phyloP scores from a whole-genome alignment of 2,329 filamentous ascomycete genomes.

The Fusarium secorum region DNA sequence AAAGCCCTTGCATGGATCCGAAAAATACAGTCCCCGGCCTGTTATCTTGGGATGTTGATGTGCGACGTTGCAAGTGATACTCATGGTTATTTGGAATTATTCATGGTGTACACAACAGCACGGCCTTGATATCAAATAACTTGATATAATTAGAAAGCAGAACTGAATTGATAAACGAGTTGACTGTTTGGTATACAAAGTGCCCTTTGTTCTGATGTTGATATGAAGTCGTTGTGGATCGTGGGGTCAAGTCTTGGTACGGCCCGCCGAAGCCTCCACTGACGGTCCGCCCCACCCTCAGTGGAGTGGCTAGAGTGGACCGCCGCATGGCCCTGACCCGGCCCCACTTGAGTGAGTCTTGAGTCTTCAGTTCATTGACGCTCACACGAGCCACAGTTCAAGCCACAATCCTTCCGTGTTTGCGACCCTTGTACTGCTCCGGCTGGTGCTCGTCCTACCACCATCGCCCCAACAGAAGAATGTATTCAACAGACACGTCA shows the following conservation, averaged over 20 bases:
- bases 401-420: constrained; percentile 16
- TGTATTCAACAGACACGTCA: constrained; percentile 31
- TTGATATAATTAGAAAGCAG: accelerated
- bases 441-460: neutral
- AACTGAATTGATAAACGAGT: accelerated
- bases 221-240: neutral
- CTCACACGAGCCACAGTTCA: neutral
- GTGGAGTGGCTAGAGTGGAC: neutral
- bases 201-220: neutral
- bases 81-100: neutral
- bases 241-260: neutral
- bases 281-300: neutral
- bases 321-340: neutral
- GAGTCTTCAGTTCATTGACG: neutral
- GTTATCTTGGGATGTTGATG: neutral
- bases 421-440: constrained; percentile 15
- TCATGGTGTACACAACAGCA: accelerated
- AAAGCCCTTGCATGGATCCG: neutral
- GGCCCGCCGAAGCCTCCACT: neutral
- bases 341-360: neutral
- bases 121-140: accelerated
- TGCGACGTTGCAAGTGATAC: neutral
- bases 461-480: constrained; percentile 23
- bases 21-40: neutral
- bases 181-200: neutral